Base-by-base conservation (phyloP, 2,329 filamentous ascomycete genomes). In the Pyrenophora graminea region DNA sequence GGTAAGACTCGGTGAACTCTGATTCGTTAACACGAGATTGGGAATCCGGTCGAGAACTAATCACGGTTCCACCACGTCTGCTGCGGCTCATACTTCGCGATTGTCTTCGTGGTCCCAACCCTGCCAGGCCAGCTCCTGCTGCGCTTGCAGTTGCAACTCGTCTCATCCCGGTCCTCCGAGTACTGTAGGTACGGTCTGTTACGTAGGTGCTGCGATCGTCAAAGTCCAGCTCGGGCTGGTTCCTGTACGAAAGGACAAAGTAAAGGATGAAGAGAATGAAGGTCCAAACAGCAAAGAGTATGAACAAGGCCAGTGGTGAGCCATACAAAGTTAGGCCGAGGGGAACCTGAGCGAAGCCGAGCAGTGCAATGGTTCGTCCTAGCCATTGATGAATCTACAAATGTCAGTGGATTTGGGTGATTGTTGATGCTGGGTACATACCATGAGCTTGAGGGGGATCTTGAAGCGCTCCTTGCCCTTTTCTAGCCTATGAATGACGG, bases 301-400 rank as follows among this genome's bases (percentile, higher is more conserved):
- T 85, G 71, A 97, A 99, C 3, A 92, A 81, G 32, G 82, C 84
- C 65, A 88, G 85, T 4, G 94, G 93, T 25, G 92, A 96, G 5
- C 94, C 94, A 66, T 97, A 99, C 1, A 99, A 80, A 0, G 92
- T 92, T 39, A 99, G 79, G 0, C 94, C 94, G 0, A 99, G 80
- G 0, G 94, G 89, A 9, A 99, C 85, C 70, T 99, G 94, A 3
- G 87, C 82, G 59, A 97, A 86, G 0, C 90, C 94, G 3, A 99
- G 79, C 15, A 97, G 74, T 2, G 89, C 88, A 63, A 93, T 85
- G 0, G 83, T 77, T 50, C 92, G 82, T 15, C 94, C 94, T 15
- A 89, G 76, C 91, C 94, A 97, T 69, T 92, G 89, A 75, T 99
- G 94, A 36, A 97, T 73, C 80, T 89, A 80, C 12, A 82, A 66